Conservation (phyloP, 495 filamentous ascomycete species). For the Penicillium argentinense region DNA sequence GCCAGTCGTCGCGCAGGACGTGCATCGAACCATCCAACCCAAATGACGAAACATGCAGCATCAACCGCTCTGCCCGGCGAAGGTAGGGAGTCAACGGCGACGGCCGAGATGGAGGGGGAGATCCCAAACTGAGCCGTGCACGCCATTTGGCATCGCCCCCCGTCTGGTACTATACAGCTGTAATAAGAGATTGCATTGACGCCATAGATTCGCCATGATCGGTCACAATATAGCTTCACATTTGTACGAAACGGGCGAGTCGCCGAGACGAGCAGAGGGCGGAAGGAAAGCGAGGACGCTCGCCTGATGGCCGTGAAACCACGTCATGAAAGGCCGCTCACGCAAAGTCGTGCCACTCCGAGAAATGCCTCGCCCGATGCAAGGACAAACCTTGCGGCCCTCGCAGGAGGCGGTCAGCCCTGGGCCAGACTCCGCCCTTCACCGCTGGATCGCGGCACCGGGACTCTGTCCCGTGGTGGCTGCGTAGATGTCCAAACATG, state of each 20-base stretch:
- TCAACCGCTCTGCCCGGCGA: slow-evolving; percentile 1
- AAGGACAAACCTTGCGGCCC: slow-evolving; percentile 37
- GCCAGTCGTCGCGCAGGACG: not conserved
- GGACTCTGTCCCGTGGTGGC: slow-evolving; percentile 3
- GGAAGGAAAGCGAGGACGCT: not conserved
- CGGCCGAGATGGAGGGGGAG: slow-evolving; percentile 15
- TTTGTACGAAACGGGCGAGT: not conserved
- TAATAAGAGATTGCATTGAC: slow-evolving; percentile 11
- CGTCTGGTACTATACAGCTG: too few species aligned
- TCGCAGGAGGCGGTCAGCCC: slow-evolving; percentile 37
- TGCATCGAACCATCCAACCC: slow-evolving; percentile 2
- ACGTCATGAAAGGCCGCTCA: slow-evolving; percentile 16
- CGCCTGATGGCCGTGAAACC: slow-evolving; percentile 20
- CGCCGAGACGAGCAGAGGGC: not conserved
- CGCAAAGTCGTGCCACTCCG: slow-evolving; percentile 11
- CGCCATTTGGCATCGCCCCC: not conserved
- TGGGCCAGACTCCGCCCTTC: slow-evolving; percentile 14
- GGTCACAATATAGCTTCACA: slow-evolving; percentile 1
- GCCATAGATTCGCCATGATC: not conserved
- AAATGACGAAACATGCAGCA: slow-evolving; percentile 10
- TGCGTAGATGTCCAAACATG: slow-evolving; percentile 23
- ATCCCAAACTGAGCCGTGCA: slow-evolving; percentile 22
- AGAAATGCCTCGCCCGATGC: slow-evolving; percentile 18
- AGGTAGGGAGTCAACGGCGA: slow-evolving; percentile 8
- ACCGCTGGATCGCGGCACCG: slow-evolving; percentile 22